Base-by-base conservation (phyloP, 441 rosid species). In the Codiaeum variegatum region DNA sequence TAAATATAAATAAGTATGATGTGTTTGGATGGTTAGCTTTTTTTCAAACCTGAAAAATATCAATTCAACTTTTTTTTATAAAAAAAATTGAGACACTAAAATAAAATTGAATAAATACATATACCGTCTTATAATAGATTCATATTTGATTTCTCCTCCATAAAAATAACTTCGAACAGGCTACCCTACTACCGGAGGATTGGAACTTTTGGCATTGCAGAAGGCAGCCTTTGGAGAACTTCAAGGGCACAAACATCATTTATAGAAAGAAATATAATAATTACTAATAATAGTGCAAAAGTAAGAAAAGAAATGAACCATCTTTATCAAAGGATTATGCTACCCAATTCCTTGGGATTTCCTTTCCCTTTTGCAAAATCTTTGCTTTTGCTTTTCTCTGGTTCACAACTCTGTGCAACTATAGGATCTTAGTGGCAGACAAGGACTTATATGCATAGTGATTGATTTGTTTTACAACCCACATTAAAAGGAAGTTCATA, bases 351-450 rank as follows among this genome's bases (percentile, higher is more conserved):
- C 58, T 34, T 18, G 23, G 58, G 70, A 49, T 49, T 31, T 69
- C 55, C 36, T 55, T 31, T 75, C 65, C 40, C 73, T 47, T 46
- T 6, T 13, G 63, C 78, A 71, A 40, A 40, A 62, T 24, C 13
- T 28, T 55, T 42, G 28, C 58, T 15, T 34, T 21, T 46, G 36
- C 66, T 78, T 69, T 70, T 67, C 65, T 59, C 56, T 64, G 42
- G 51, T 62, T 7, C 52, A 9, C 52, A 28, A 44, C 31, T 47
- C 59, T 36, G 24, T 36, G 47, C n/a, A 47, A 46, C 15, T 44
- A 5, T 65, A 32, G 54, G 63, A 55, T 51, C 31, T 32, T 0
- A 67, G 78, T 74, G 83, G 83, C 78, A 71, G 80, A 80, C 83
- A 76, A 76, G 49, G 74, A 62, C 60, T 54, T 63, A 49, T 54